These are phyloP conservation scores for Dysphania ambrosioides DNA, from an alignment of 148 eudicot species.

Conservation along the genomic window DNA sequence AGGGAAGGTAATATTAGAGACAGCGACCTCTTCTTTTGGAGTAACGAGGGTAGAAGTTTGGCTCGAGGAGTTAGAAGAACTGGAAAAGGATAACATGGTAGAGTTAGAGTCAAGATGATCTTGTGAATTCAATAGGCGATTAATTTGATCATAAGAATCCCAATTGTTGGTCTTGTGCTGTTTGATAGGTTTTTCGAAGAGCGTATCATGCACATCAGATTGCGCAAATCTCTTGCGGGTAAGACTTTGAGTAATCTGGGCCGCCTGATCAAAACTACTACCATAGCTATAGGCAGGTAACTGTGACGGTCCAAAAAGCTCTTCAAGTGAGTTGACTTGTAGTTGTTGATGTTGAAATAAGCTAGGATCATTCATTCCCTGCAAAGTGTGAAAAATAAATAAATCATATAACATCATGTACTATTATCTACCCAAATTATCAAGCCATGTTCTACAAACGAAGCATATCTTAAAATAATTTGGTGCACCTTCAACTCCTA, in stretches of 20 bases:
- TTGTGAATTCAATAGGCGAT: constrained; percentile 26
- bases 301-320: constrained; percentile 24
- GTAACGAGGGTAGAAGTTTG: constrained; percentile 23
- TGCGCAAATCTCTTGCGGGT: constrained; percentile 27
- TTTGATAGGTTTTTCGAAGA: constrained; percentile 29
- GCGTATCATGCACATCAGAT: constrained; percentile 17
- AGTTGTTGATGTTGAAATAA: constrained; percentile 36
- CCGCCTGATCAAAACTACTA: constrained; percentile 24
- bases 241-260: constrained; percentile 12
- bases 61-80: constrained; percentile 21
- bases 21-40: constrained; percentile 37
- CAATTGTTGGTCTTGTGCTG: constrained; percentile 27
- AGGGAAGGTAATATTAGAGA: constrained; percentile 24
- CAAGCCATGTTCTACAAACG: too few species aligned
- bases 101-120: background rate
- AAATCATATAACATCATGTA: background rate
- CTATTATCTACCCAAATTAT: too few species aligned
- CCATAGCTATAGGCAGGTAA: constrained; percentile 23
- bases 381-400: background rate
- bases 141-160: constrained; percentile 7
- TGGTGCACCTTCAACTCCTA: too few species aligned
- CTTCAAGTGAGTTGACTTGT: constrained; percentile 43
- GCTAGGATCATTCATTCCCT: constrained; percentile 58
- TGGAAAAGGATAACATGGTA: constrained; percentile 30
- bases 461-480: too few species aligned